These are phyloP conservation scores for Carnegiea gigantea DNA, from an alignment of 179 eudicot species.

Conservation along the genomic window DNA sequence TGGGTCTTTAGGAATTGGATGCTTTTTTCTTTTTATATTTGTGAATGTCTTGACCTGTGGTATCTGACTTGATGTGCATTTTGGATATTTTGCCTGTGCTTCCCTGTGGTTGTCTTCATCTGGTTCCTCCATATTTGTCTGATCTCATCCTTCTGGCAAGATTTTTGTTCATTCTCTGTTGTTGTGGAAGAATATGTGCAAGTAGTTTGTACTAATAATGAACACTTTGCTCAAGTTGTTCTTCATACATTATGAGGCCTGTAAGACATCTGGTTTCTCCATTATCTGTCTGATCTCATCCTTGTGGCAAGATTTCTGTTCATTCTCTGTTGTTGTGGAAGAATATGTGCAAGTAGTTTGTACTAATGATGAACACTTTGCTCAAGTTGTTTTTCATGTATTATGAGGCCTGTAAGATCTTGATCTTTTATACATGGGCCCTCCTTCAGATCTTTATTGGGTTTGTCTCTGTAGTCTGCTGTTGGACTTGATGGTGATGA, in stretches of 20 bases:
- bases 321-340: neutral
- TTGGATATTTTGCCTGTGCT: neutral
- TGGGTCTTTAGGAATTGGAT: neutral
- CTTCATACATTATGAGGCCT: neutral
- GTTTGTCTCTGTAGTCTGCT: too few species aligned
- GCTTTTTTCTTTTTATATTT: neutral
- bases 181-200: neutral
- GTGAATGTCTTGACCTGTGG: neutral
- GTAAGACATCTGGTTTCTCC: neutral
- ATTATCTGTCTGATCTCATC: neutral
- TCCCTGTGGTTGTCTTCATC: neutral
- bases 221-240: neutral
- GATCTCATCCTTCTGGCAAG: too few species aligned
- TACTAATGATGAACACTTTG: neutral
- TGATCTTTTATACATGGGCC: too few species aligned
- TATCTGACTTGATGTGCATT: neutral
- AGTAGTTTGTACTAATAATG: neutral
- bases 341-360: neutral
- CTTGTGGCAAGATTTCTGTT: too few species aligned
- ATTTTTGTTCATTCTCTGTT: neutral
- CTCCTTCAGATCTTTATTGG: too few species aligned
- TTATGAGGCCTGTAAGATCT: neutral
- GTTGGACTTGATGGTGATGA: too few species aligned
- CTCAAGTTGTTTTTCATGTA: too few species aligned
- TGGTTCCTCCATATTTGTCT: neutral